phyloP scores from a whole-genome alignment of 768 basidiomycete genomes.

The Tricholoma flavovirens region DNA sequence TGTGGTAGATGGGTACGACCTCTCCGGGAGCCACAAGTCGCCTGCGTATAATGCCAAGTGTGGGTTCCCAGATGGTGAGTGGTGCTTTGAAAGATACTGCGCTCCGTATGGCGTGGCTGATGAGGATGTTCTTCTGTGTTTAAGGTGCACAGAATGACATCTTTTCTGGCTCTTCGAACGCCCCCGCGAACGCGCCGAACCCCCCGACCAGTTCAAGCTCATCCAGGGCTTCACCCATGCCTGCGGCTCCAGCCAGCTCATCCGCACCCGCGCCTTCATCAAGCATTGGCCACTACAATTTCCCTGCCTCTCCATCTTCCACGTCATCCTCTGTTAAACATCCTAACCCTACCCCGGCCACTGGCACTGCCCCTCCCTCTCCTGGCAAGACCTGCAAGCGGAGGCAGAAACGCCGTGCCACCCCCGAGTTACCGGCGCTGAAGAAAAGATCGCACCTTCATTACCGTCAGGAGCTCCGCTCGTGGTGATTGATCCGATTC shows the following conservation, averaged over 20 bases:
- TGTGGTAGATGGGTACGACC: constrained; percentile 34
- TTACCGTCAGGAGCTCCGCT: not conserved
- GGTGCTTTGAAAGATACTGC: not conserved
- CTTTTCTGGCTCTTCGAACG: constrained; percentile 19
- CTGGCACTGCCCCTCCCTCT: not conserved
- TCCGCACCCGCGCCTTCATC: too few species aligned
- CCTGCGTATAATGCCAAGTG: constrained; percentile 46
- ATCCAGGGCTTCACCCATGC: not conserved
- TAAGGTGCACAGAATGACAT: constrained; percentile 42
- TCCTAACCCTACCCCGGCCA: constrained; percentile 3
- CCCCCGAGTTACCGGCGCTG: not conserved
- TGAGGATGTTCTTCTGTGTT: constrained; percentile 2
- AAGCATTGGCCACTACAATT: too few species aligned
- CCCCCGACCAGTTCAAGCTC: not conserved
- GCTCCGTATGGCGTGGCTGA: not conserved
- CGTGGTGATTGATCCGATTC: not conserved
- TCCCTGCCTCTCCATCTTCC: not conserved
- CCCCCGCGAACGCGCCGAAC: not conserved
- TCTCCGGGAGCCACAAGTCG: constrained; percentile 32
- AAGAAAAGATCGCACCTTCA: not conserved
- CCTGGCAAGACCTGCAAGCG: not conserved
- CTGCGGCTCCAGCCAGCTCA: too few species aligned
- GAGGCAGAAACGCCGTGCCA: not conserved
- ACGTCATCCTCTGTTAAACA: not conserved
- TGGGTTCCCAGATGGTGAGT: constrained; percentile 43